A percentile compares a stretch with the other conserved stretches of the same genome.
Conservation (phyloP, 2,329 filamentous ascomycete genomes). For the Colletotrichum magnum region DNA sequence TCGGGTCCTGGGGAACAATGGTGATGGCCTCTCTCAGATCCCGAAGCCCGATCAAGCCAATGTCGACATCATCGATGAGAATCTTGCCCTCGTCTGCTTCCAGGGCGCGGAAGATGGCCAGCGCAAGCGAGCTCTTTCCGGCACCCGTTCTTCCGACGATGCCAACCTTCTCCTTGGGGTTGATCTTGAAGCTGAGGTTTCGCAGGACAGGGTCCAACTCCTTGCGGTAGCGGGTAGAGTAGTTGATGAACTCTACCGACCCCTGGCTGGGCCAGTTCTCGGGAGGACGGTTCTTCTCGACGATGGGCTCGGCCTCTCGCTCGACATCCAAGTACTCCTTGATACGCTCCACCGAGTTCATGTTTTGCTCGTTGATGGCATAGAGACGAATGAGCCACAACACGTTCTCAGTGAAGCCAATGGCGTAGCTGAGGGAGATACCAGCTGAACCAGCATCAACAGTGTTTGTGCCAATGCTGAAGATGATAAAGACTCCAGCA, state of each 20-base stretch:
- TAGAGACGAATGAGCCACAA: conserved; percentile 97
- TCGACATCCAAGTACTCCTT: conserved; percentile 98
- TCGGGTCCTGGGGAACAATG: conserved; percentile 97
- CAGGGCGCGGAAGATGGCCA: conserved; percentile 93
- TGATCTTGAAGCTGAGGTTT: conserved; percentile 87
- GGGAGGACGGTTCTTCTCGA: conserved; percentile 83
- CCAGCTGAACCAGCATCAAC: conserved; percentile 94
- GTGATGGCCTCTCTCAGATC: conserved; percentile 95
- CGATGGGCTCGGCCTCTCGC: conserved; percentile 85
- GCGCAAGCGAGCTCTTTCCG: conserved; percentile 93
- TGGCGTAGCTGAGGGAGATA: conserved; percentile 94
- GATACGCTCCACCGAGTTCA: conserved; percentile 98
- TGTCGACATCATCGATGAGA: conserved; percentile 90
- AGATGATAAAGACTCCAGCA: conserved; percentile 89
- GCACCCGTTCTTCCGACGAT: conserved; percentile 97
- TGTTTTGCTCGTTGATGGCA: conserved; percentile 96
- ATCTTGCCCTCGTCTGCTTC: conserved; percentile 94
- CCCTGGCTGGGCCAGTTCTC: conserved; percentile 89
- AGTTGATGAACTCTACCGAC: conserved; percentile 87
- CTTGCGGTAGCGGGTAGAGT: conserved; percentile 88
- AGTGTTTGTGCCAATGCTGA: conserved; percentile 75
- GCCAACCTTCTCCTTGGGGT: conserved; percentile 90
- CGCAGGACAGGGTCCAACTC: conserved; percentile 91
- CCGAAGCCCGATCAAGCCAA: conserved; percentile 90
- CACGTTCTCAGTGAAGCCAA: conserved; percentile 97